Evolutionary conservation across 176 grass and related monocot genomes (phyloP).

Genomic region (sorghum (Sorghum bicolor)): Sorghum_bicolor_NCBIv3 NC_012874.2:4510501-4511000

Average conservation of each 20-base stretch:
- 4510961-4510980: neutral
- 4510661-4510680: neutral
- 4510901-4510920: neutral
- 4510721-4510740: neutral
- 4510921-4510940: neutral
- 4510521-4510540: neutral
- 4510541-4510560: neutral
- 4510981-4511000: neutral
- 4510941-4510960: neutral
- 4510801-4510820: constrained; percentile 1
- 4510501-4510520: neutral
- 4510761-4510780: neutral
- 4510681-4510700: neutral
- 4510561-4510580: neutral
- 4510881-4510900: constrained; percentile 8
- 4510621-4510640: neutral
- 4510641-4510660: neutral
- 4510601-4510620: neutral
- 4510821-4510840: constrained; percentile 24
- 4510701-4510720: neutral
- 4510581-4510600: neutral
- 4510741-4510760: neutral
- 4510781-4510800: constrained; percentile 4
- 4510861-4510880: constrained; percentile 1
- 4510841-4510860: neutral